These are phyloP conservation scores for Trifolium pratense DNA, from an alignment of 306 rosid species.

Conservation along the genomic window DNA sequence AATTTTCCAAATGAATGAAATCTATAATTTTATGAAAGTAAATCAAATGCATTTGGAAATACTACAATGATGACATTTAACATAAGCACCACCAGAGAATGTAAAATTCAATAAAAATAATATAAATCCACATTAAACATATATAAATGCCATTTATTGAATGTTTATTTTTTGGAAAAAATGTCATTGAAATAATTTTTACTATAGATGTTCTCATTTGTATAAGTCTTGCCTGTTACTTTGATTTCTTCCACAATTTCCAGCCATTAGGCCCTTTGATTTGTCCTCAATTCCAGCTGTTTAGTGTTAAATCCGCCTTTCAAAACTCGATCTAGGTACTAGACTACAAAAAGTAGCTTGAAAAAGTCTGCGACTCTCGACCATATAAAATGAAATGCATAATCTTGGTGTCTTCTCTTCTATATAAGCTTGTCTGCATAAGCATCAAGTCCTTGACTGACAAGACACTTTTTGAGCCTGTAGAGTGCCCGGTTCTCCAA, in stretches of 20 bases:
- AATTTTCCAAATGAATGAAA: constrained; percentile 1
- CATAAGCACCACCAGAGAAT: background rate
- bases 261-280: constrained; percentile 17
- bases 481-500: constrained; percentile 65
- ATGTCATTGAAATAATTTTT: constrained; percentile 20
- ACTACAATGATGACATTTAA: background rate
- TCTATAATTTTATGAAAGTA: background rate
- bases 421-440: constrained; percentile 69
- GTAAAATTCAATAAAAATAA: constrained; percentile 30
- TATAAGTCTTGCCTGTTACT: constrained; percentile 33
- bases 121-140: constrained; percentile 4
- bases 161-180: background rate
- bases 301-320: constrained; percentile 32
- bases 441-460: constrained; percentile 69
- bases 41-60: background rate
- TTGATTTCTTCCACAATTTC: constrained; percentile 6
- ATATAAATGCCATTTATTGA: constrained; percentile 26
- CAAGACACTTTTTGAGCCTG: constrained; percentile 73
- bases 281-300: constrained; percentile 16
- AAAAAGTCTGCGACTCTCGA: background rate
- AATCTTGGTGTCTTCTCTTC: constrained; percentile 25
- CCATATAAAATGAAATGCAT: constrained; percentile 37
- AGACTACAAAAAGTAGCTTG: background rate
- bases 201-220: constrained; percentile 28
- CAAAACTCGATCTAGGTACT: constrained; percentile 27